Evolutionary conservation across 2,329 filamentous ascomycete genomes (phyloP), one percentile per base, ranked within the genome.

Genomic region (Alternaria panax): DNA sequence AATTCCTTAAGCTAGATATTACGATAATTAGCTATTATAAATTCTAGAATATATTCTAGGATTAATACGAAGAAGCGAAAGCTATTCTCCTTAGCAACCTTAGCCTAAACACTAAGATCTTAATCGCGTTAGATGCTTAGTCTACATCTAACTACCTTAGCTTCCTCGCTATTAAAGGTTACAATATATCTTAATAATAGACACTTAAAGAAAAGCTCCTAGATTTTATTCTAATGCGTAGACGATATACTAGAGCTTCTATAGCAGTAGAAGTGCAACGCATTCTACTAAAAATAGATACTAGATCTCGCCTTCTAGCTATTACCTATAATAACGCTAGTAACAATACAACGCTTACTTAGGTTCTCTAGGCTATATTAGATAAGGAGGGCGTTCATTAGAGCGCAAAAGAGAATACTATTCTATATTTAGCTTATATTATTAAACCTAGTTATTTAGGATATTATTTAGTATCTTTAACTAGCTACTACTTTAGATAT

Each of bases 101-200:
- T 38, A 12, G 51, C 14, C 2, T 12, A 28, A 16, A 0, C 28
- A 57, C n/a, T 28, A 54, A 61, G 24, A 43, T 61, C 25, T 57
- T 24, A 20, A 47, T 61, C 32, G 18, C 9, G 24, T 32, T 62
- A 24, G 38, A 57, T 46, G 20, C 7, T 8, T 62, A 58, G 51
- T 48, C 42, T 58, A 18, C 16, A 43, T n/a, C 6, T 46, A 62
- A 58, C 24, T 48, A 62, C 16, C 38, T 58, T 18, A 55, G 51
- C 28, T 62, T 58, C 36, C n/a, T 62, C 27, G 14, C 4, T 14
- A 30, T 58, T 42, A 58, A 62, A 7, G n/a, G 9, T 1, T 62
- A 62, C n/a, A 58, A 62, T 48, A 52, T n/a, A n/a, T n/a, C n/a
- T 58, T 54, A 58, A 58, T 38, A 34, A 28, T 38, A 36, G 36